These are phyloP conservation scores for Xerophyta viscosa DNA, from an alignment of 106 monocot species.

Conservation along the genomic window DNA sequence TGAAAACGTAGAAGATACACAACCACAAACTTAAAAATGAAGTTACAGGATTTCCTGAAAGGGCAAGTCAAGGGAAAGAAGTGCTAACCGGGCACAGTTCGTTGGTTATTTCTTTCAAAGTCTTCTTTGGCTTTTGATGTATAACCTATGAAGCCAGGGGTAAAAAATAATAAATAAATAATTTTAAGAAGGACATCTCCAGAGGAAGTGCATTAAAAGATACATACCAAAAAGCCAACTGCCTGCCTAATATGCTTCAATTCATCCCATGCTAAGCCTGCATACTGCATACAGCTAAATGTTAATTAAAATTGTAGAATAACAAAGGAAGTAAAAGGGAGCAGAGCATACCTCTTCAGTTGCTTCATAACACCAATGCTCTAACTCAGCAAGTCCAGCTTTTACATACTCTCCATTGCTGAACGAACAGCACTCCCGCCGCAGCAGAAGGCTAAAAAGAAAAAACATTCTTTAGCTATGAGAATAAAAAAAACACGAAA, in stretches of 20 bases:
- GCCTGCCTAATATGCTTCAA: constrained; percentile 91
- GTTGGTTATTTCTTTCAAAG: constrained; percentile 56
- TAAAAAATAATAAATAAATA: too few species aligned
- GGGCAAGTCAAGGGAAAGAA: too few species aligned
- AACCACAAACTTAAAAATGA: too few species aligned
- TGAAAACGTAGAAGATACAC: constrained; percentile 6
- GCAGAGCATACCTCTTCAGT: constrained; percentile 83
- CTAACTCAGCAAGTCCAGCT: constrained; percentile 82
- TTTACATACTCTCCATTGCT: constrained; percentile 96
- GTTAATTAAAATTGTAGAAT: too few species aligned
- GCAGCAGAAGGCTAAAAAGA: constrained; percentile 71
- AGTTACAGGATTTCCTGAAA: too few species aligned
- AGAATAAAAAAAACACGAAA: too few species aligned
- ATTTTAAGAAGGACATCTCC: too few species aligned
- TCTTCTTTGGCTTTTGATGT: constrained; percentile 80
- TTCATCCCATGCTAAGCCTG: constrained; percentile 79
- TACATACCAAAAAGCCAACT: constrained; percentile 78
- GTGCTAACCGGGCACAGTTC: constrained; percentile 83
- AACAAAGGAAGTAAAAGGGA: too few species aligned
- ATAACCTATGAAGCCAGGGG: constrained; percentile 80
- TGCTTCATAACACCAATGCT: constrained; percentile 64
- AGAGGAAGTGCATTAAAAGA: too few species aligned
- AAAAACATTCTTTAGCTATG: too few species aligned
- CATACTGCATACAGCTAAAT: constrained; percentile 30
- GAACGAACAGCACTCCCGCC: constrained; percentile 95